Percentiles rank a stretch among this genome's conserved stretches.
Conservation (phyloP, 352 stramenopile genomes). For the Phytophthora meadii region DNA sequence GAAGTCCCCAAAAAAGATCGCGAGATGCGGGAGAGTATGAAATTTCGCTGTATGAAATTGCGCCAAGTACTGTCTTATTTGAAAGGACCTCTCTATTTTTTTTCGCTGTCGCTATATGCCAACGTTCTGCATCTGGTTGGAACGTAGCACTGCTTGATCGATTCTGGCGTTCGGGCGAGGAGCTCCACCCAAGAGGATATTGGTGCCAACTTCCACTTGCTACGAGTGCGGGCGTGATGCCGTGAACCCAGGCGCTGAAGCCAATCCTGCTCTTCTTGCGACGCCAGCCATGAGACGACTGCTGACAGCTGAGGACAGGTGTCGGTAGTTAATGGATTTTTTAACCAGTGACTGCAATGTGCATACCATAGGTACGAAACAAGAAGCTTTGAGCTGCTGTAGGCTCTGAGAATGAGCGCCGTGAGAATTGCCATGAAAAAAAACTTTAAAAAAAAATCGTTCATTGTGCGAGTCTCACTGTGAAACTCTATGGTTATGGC, state of each 20-base stretch:
- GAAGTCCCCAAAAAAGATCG: constrained; percentile 12
- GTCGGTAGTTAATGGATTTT: constrained; percentile 10
- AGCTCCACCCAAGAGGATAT: neutral
- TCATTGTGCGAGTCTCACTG: too few species aligned
- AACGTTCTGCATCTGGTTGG: neutral
- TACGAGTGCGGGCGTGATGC: neutral
- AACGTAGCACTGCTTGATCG: constrained; percentile 5
- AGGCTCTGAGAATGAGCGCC: neutral
- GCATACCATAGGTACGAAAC: constrained; percentile 18
- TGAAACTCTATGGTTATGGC: too few species aligned
- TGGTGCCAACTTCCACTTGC: neutral
- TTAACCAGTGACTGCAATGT: neutral
- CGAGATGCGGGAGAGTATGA: neutral
- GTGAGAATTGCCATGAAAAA: neutral
- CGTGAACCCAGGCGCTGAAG: constrained; percentile 1
- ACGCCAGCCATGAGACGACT: constrained; percentile 14
- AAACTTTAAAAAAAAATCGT: too few species aligned
- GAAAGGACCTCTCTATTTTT: neutral
- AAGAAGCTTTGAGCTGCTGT: neutral
- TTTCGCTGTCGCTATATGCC: constrained; percentile 4
- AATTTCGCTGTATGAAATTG: neutral
- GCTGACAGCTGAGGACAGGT: constrained; percentile 10
- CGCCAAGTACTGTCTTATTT: neutral
- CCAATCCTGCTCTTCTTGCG: constrained; percentile 12
- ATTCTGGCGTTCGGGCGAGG: neutral